A percentile compares a stretch with the other conserved stretches of the same genome.
Evolutionary conservation across 2,329 filamentous ascomycete species (phyloP).

Genomic region (Diaporthe caulivora): DNA sequence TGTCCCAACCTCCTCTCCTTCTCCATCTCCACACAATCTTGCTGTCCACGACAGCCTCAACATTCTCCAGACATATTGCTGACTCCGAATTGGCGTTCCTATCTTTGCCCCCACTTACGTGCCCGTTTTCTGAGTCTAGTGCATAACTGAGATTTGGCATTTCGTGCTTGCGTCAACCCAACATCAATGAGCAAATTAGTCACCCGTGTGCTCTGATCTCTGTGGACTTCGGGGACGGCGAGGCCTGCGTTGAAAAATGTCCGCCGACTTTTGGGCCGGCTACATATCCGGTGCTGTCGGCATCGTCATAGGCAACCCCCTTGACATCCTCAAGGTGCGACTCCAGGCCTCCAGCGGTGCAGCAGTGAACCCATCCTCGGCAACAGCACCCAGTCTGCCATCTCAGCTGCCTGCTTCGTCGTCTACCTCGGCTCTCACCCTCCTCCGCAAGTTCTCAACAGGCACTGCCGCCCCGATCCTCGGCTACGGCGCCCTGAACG

Average conservation of each 20-base stretch:
- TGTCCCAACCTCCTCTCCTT: not conserved
- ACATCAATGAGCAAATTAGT: not conserved
- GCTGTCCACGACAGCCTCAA: not conserved
- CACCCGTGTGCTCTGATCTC: not conserved
- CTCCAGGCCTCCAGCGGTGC: slow-evolving; percentile 74
- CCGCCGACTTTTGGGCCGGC: slow-evolving; percentile 93
- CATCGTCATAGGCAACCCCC: slow-evolving; percentile 89
- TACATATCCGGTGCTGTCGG: slow-evolving; percentile 88
- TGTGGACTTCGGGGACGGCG: not conserved
- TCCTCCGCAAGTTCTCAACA: slow-evolving; percentile 53
- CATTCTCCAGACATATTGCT: not conserved
- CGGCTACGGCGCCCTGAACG: slow-evolving; percentile 92
- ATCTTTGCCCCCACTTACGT: accelerated
- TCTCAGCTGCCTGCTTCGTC: slow-evolving; percentile 36
- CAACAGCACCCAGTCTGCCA: slow-evolving; percentile 31
- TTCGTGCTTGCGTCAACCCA: not conserved
- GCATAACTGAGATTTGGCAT: not conserved
- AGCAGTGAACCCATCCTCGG: slow-evolving; percentile 42
- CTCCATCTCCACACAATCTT: not conserved
- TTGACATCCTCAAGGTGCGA: slow-evolving; percentile 78
- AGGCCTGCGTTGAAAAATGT: slow-evolving; percentile 65
- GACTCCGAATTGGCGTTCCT: not conserved
- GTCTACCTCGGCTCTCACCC: slow-evolving; percentile 45
- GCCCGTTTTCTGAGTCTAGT: not conserved
- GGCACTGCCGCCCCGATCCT: slow-evolving; percentile 88